Conservation (phyloP, 805 yeast genomes). For the Myxozyma sirexii region DNA sequence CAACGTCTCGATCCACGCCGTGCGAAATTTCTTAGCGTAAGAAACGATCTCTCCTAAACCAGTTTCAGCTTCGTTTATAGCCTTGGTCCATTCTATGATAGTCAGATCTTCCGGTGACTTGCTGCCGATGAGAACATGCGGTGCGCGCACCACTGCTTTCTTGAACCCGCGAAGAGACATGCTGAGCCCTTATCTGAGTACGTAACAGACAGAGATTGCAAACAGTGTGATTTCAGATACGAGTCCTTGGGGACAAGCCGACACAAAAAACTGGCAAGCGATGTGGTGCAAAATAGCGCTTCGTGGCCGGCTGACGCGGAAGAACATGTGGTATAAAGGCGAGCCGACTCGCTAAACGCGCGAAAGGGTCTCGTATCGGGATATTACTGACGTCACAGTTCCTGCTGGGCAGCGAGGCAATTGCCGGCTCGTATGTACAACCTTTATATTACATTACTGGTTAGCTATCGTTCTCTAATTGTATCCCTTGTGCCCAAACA, state of each 20-base stretch:
- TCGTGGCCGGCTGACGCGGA: conserved; percentile 12
- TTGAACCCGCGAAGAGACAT: conserved; percentile 43
- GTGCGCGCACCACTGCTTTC: conserved; percentile 44
- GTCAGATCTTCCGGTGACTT: conserved; percentile 43
- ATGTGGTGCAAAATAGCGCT: background rate
- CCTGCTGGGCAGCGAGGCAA: too few species aligned
- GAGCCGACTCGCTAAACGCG: background rate
- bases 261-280: too few species aligned
- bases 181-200: background rate
- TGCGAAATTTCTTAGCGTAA: conserved; percentile 36
- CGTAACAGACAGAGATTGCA: background rate
- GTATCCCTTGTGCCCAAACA: too few species aligned
- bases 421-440: too few species aligned
- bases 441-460: too few species aligned
- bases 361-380: conserved; percentile 5
- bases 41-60: conserved; percentile 38
- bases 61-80: conserved; percentile 41
- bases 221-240: background rate
- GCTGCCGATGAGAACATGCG: conserved; percentile 43
- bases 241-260: background rate
- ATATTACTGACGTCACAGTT: conserved; percentile 9
- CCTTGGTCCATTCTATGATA: conserved; percentile 43
- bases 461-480: background rate
- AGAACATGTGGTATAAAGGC: background rate
- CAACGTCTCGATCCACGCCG: conserved; percentile 36